These are phyloP conservation scores for Rutstroemia sp. DNA, from an alignment of 2,329 filamentous ascomycete species.

Conservation along the genomic window DNA sequence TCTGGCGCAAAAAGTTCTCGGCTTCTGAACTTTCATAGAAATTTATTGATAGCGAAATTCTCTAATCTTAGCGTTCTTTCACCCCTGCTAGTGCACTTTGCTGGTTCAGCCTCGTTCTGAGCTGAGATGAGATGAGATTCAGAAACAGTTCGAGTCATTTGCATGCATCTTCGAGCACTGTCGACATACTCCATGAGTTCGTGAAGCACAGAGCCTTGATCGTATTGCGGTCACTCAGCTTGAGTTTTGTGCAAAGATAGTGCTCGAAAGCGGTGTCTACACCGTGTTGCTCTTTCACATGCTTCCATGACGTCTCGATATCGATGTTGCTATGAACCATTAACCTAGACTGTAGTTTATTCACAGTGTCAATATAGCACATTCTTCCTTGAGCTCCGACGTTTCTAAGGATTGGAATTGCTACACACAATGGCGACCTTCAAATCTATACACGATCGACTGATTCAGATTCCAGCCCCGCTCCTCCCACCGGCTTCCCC, in stretches of 20 bases:
- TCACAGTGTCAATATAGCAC: not conserved
- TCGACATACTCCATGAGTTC: not conserved
- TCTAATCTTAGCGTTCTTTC: conserved; percentile 20
- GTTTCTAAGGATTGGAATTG: not conserved
- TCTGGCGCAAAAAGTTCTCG: conserved; percentile 18
- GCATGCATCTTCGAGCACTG: not conserved
- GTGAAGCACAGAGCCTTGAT: not conserved
- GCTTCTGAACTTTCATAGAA: conserved; percentile 13
- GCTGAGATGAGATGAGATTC: not conserved
- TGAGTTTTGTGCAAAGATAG: not conserved
- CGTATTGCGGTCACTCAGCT: not conserved
- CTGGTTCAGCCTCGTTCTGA: not conserved
- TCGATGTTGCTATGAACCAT: not conserved
- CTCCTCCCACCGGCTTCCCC: conserved; percentile 22
- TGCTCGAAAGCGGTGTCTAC: not conserved
- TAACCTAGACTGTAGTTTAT: not conserved
- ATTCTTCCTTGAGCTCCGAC: not conserved
- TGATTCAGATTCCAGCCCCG: conserved; percentile 14
- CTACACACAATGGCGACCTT: conserved; percentile 1
- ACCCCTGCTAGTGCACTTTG: conserved; percentile 2
- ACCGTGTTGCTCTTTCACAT: too few relatives aligned
- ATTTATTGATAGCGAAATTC: conserved; percentile 15
- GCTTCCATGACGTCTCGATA: not conserved
- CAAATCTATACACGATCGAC: not conserved
- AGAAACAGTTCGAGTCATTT: not conserved